Conservation (phyloP, 495 filamentous ascomycete species). For the Lasiosphaeria ovina region DNA sequence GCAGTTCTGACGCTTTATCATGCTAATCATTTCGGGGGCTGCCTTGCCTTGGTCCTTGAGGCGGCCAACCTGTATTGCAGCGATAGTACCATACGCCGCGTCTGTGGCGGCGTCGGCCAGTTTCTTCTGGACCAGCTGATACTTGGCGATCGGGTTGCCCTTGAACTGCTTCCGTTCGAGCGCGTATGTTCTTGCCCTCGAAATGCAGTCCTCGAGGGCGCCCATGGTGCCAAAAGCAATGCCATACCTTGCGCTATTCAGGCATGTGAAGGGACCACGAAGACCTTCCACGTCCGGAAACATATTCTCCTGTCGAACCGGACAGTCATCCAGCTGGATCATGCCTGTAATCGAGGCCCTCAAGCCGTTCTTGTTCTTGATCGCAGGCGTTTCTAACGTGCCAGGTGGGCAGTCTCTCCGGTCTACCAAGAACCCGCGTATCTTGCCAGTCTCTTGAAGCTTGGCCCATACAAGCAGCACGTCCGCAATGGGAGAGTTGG, state of each 20-base stretch:
- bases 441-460: conserved; percentile 84
- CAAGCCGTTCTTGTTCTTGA: conserved; percentile 94
- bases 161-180: conserved; percentile 96
- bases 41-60: conserved; percentile 87
- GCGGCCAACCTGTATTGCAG: conserved; percentile 83
- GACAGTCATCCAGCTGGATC: conserved; percentile 91
- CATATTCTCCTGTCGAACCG: conserved; percentile 90
- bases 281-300: conserved; percentile 88
- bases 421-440: conserved; percentile 91
- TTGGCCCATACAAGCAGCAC: conserved; percentile 94
- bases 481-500: conserved; percentile 93
- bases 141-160: conserved; percentile 91
- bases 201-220: conserved; percentile 86
- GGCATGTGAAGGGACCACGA: conserved; percentile 84
- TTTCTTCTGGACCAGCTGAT: conserved; percentile 99
- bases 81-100: conserved; percentile 82
- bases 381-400: conserved; percentile 83
- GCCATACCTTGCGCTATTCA: conserved; percentile 89
- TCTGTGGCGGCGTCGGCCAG: conserved; percentile 89
- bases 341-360: conserved; percentile 94
- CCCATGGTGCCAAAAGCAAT: conserved; percentile 94
- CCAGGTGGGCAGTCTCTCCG: conserved; percentile 76
- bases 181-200: conserved; percentile 77
- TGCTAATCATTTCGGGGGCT: conserved; percentile 95
- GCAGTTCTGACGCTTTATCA: conserved; percentile 98